Conservation (phyloP, 2,329 filamentous ascomycete genomes). For the Byssoonygena ceratinophila region DNA sequence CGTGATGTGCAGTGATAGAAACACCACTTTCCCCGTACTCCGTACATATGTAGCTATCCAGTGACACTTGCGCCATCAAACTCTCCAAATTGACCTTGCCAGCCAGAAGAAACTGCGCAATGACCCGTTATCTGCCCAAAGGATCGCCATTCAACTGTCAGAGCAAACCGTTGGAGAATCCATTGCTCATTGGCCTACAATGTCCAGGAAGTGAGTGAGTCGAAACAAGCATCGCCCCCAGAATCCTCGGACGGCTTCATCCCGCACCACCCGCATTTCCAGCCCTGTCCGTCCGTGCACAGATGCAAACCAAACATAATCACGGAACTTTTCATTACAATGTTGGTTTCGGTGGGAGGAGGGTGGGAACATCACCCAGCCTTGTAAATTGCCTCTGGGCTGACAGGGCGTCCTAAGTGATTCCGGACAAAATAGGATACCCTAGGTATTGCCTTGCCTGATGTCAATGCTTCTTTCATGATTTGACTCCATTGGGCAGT, state of each 20-base stretch:
- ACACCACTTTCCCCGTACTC: too few relatives aligned
- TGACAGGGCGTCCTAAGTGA: too few relatives aligned
- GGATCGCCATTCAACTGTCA: background rate
- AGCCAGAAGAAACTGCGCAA: background rate
- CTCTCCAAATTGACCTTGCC: background rate
- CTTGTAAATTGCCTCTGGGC: background rate
- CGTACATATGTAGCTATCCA: background rate
- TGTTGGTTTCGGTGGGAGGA: background rate
- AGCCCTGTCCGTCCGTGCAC: conserved; percentile 4
- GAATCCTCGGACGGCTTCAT: conserved; percentile 3
- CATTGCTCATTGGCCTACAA: background rate
- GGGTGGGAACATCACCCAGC: background rate
- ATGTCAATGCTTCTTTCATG: too few relatives aligned
- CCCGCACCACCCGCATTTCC: background rate
- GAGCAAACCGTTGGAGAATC: background rate
- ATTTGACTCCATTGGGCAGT: too few relatives aligned
- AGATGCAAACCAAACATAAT: conserved; percentile 1
- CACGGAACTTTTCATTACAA: background rate
- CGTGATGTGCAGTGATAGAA: too few relatives aligned
- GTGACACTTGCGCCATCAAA: background rate
- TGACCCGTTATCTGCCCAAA: background rate
- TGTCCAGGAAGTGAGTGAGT: background rate
- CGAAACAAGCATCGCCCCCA: conserved; percentile 6
- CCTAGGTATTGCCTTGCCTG: too few relatives aligned
- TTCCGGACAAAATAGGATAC: too few relatives aligned